Conservation (phyloP, 1,284 basidiomycete species). For the Pascua guehoae region DNA sequence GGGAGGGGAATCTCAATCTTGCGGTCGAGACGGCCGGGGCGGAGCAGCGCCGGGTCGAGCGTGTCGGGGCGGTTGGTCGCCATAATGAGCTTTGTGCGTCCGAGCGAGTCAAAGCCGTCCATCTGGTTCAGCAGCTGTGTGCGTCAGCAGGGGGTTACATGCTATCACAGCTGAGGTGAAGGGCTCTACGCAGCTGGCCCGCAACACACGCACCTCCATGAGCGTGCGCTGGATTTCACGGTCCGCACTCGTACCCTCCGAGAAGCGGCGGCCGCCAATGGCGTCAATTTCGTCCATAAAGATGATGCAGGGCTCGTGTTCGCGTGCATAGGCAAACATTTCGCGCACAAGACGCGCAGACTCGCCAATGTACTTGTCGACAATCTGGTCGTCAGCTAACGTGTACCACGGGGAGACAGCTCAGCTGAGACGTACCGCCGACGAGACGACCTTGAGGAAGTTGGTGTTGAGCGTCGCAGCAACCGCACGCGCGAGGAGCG, state of each 20-base stretch:
- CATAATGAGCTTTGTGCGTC: conserved; percentile 97
- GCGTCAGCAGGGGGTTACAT: too few species aligned
- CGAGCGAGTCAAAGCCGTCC: conserved; percentile 98
- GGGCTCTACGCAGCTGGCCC: too few species aligned
- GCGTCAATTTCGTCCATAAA: conserved; percentile 84
- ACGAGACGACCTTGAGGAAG: conserved; percentile 97
- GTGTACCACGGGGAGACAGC: not conserved
- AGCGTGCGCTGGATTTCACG: conserved; percentile 97
- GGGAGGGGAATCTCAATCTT: conserved; percentile 98
- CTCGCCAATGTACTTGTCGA: conserved; percentile 99
- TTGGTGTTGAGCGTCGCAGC: conserved; percentile 94
- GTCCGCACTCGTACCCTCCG: conserved; percentile 97
- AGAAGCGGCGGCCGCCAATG: conserved; percentile 91
- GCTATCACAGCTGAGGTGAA: too few species aligned
- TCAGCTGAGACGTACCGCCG: conserved; percentile 57
- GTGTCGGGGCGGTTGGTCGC: conserved; percentile 96
- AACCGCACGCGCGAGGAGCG: conserved; percentile 88
- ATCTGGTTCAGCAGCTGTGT: conserved; percentile 86
- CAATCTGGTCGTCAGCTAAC: conserved; percentile 57
- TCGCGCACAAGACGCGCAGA: conserved; percentile 90
- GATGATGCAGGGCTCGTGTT: conserved; percentile 89
- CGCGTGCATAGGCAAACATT: conserved; percentile 97
- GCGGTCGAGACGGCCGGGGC: conserved; percentile 91
- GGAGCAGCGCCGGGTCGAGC: conserved; percentile 91
- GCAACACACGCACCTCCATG: conserved; percentile 63